Evolutionary conservation across 2,329 filamentous ascomycete species (phyloP).

Genomic region (Penicillium freii): DNA sequence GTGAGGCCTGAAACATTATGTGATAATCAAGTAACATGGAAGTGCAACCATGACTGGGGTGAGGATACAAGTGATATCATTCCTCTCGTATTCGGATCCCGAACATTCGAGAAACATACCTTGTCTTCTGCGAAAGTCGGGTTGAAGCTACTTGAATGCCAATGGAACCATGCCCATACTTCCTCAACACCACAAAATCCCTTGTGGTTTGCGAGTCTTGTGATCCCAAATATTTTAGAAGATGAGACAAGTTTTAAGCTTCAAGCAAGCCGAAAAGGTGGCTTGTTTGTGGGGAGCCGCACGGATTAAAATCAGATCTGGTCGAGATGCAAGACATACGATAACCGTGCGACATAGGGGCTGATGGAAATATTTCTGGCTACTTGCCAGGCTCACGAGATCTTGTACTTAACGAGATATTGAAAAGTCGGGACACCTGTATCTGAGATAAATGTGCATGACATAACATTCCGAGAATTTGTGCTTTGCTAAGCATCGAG

Average conservation of each 20-base stretch:
- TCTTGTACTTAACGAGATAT: conserved; percentile 1
- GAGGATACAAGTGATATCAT: background rate
- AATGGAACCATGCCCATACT: background rate
- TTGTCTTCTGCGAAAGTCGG: background rate
- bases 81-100: background rate
- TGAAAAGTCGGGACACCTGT: background rate
- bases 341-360: conserved; percentile 3
- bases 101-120: background rate
- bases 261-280: background rate
- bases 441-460: background rate
- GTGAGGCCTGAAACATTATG: background rate
- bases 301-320: background rate
- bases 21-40: background rate
- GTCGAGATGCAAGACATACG: conserved; percentile 14
- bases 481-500: conserved; percentile 10
- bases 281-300: background rate
- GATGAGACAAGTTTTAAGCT: background rate
- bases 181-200: background rate
- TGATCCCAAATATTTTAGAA: background rate
- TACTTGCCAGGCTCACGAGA: background rate
- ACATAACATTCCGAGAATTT: background rate
- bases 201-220: background rate
- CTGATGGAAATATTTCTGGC: conserved; percentile 2
- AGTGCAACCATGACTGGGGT: background rate
- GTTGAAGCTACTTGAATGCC: background rate